Evolutionary conservation across 768 basidiomycete genomes (phyloP), one percentile per base, ranked within the genome.

Genomic region (Collybia sordida): DNA sequence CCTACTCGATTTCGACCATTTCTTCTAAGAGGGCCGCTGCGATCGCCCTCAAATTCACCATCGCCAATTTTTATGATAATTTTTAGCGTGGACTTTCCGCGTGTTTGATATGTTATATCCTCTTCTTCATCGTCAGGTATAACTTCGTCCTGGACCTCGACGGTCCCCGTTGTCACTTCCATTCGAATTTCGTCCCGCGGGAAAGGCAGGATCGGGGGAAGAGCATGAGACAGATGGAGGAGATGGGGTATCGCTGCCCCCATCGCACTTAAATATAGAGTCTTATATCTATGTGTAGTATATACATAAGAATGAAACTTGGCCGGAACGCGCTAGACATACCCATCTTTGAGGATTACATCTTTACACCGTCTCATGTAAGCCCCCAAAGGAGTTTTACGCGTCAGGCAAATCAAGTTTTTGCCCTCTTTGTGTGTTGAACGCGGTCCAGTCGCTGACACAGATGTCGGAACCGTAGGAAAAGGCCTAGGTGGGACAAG

Each of bases 241-340:
- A 92, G 80, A 58, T 85, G 85, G 2, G 93, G 91, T 50, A 95
- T 93, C 1, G 93, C 91, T 4, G 93, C 93, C 21, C 91, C 93
- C 83, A 94, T 87, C 5, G 90, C 93, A 51, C 79, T 82, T 38
- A 95, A 66, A 64, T 85, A 81, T 25, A 95, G 66, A 4, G 80
- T 83, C 54, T 86, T 86, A 60, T 89, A 85, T 28, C 89, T 91
- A 57, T 8, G 34, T 28, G 24, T 25, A 25, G 45, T 8, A 31
- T 28, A 23, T 25, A 25, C 45, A 38, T 36, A 38, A 37, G 48
- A 25, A 8, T 39, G 17, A 42, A 15, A 38, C 15, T 4, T 12
- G 23, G 47, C 22, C 34, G 28, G 35, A 36, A 56, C 14, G 14
- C 21, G 24, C 19, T 24, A 38, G 18, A 57, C 80, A 39, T 60